Evolutionary conservation across 2,329 filamentous ascomycete species (phyloP).

Genomic region (Botrytis tulipae): DNA sequence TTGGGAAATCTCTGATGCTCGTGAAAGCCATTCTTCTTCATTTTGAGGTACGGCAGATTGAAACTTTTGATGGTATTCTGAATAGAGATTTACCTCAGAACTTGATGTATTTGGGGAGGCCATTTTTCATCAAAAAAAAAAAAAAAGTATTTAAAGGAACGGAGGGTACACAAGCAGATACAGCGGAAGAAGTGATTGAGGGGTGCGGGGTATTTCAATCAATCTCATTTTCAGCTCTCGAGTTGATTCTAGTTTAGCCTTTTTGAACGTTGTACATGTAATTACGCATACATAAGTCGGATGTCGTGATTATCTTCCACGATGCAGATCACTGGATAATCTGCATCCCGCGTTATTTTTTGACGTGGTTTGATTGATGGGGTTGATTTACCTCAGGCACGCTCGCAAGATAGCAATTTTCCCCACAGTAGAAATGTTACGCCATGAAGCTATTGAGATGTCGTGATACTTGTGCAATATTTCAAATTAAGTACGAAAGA

Average conservation of each 20-base stretch:
- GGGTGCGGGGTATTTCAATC: background rate
- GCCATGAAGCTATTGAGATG: background rate
- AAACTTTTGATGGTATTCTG: slow-evolving; percentile 1
- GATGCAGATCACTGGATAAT: background rate
- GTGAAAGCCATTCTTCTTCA: slow-evolving; percentile 14
- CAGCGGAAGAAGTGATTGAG: background rate
- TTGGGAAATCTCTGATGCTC: slow-evolving; percentile 1
- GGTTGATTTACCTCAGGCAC: background rate
- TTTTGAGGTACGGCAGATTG: slow-evolving; percentile 6
- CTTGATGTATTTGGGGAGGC: background rate
- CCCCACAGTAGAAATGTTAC: slow-evolving; percentile 6
- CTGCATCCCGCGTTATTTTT: background rate
- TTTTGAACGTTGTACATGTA: background rate
- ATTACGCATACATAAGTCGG: background rate
- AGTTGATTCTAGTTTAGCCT: background rate
- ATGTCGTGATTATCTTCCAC: background rate
- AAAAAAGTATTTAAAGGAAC: background rate
- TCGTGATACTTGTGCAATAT: background rate
- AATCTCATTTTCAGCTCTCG: background rate
- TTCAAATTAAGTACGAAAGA: background rate
- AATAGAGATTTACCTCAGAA: background rate
- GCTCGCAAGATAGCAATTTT: background rate
- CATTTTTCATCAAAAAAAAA: background rate
- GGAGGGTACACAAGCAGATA: background rate
- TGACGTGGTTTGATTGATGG: background rate